Percentiles rank a stretch among this genome's conserved stretches.
Conservation (phyloP, 441 rosid genomes). For the Francoa sonchifolia region DNA sequence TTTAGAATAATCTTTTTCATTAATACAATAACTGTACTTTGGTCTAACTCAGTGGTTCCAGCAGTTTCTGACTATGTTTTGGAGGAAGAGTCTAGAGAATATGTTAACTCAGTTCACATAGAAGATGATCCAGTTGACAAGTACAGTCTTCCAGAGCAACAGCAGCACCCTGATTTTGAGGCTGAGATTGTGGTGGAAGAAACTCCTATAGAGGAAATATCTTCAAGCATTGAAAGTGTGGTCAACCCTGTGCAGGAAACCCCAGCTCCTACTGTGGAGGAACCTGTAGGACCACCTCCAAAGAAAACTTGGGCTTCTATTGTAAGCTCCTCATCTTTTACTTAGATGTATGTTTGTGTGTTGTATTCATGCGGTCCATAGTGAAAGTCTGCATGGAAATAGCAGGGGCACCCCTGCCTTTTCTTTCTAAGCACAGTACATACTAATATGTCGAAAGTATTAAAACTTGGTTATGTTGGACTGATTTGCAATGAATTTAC, state of each 20-base stretch:
- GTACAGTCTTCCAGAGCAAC: conserved; percentile 39
- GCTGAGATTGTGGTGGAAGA: conserved; percentile 37
- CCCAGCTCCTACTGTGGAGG: conserved; percentile 26
- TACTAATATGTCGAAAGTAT: conserved; percentile 1
- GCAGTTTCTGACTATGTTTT: conserved; percentile 40
- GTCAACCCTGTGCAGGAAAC: conserved; percentile 26
- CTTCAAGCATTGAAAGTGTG: conserved; percentile 18
- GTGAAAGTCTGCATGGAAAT: not conserved
- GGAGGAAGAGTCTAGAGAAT: conserved; percentile 60
- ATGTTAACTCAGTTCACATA: conserved; percentile 35
- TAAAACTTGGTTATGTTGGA: not conserved
- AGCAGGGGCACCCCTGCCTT: not conserved
- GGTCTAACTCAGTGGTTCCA: conserved; percentile 11
- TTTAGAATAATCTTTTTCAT: conserved; percentile 4
- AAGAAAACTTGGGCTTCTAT: conserved; percentile 63
- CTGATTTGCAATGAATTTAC: conserved; percentile 3
- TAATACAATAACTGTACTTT: too few species aligned
- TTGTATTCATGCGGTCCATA: too few species aligned
- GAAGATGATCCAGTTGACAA: conserved; percentile 53
- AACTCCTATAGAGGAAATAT: conserved; percentile 31
- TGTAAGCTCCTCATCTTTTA: conserved; percentile 23
- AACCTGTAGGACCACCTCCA: conserved; percentile 38
- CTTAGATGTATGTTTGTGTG: conserved; percentile 5
- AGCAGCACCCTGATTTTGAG: conserved; percentile 35
- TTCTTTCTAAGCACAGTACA: not conserved